Base-by-base conservation (phyloP, 2,329 filamentous ascomycete species). In the Paracoccidioides lutzii region DNA sequence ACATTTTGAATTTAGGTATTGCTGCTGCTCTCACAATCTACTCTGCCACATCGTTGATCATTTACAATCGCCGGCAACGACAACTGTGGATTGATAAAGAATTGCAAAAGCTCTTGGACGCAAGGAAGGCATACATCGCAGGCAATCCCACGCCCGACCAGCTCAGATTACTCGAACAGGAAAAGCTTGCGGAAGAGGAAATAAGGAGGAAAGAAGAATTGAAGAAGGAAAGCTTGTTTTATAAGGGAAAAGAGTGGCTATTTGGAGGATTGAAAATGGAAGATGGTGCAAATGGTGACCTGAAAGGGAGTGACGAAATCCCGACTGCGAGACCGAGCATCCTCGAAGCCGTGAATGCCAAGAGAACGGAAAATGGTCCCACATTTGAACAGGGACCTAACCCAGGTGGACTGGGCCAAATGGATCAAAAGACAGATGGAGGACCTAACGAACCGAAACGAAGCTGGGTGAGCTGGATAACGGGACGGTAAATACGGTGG, bases 31-130 rank as follows among this genome's bases (percentile, higher is more conserved):
- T 85, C 46, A 82, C 81, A 41, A 75, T 80, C 42, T 84, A 84
- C 66, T 82, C 83, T 8, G 76, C 84, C 60, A 76, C 80, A 58
- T 83, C 84, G 64, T 80, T 87, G 75, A 76, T 85, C 57, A 69
- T 84, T 58, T 82, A 85, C 71, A 87, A 86, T 68, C 78, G 83
- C 55, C 76, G 79, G 57, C 82, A 84, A 72, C 75, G 79, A 56
- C 75, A 75, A 41, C 79, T 84, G 59, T 87, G 78, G 75, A 76
- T 82, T 59, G 77, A 82, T 63, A 68, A 65, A 50, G 71, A 76
- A 62, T 57, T 75, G 52, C 65, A 70, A 59, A 65, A 63, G 30
- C 65, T 76, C n/a, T 66, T 71, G 42, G 66, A 71, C 14, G 74
- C 74, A n/a, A 67, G 69, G 48, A 60, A 66, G 48, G 73, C 73